Evolutionary conservation across 768 basidiomycete species (phyloP).

Genomic region (Heimioporus sp.): DNA sequence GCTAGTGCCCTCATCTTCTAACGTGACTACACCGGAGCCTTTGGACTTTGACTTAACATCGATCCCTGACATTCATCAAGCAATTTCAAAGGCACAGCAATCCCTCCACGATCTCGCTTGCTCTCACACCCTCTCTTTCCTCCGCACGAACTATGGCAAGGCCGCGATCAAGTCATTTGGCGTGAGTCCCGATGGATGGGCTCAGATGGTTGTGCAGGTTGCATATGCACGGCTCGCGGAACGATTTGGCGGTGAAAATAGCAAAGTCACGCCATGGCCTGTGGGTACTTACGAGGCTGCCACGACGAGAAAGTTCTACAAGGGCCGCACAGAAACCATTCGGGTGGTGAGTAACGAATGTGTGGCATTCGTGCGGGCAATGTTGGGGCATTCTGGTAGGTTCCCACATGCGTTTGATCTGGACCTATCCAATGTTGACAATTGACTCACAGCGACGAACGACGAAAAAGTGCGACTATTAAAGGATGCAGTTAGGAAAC

Average conservation of each 20-base stretch:
- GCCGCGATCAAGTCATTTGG: slow-evolving; percentile 81
- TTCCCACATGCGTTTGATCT: background rate
- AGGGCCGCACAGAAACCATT: slow-evolving; percentile 94
- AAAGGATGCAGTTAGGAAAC: slow-evolving; percentile 58
- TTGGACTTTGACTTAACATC: slow-evolving; percentile 64
- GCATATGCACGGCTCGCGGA: slow-evolving; percentile 76
- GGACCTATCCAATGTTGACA: too few species aligned
- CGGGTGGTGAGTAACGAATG: slow-evolving; percentile 76
- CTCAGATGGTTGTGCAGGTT: slow-evolving; percentile 88
- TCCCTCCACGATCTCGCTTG: slow-evolving; percentile 58
- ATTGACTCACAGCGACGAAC: slow-evolving; percentile 14
- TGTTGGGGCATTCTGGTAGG: slow-evolving; percentile 53
- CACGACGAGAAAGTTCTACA: slow-evolving; percentile 82
- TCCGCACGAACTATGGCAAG: slow-evolving; percentile 79
- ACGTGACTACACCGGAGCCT: slow-evolving; percentile 40
- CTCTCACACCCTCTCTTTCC: slow-evolving; percentile 60
- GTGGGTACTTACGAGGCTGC: slow-evolving; percentile 95
- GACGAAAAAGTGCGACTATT: slow-evolving; percentile 55
- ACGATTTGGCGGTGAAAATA: slow-evolving; percentile 14
- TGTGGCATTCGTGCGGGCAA: slow-evolving; percentile 73
- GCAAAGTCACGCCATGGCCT: slow-evolving; percentile 37
- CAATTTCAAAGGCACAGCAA: slow-evolving; percentile 55
- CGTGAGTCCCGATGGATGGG: slow-evolving; percentile 93
- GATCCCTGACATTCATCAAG: slow-evolving; percentile 28
- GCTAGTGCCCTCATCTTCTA: slow-evolving; percentile 19